phyloP scores from a whole-genome alignment of 495 filamentous ascomycete species.

The Xylaria cubensis region DNA sequence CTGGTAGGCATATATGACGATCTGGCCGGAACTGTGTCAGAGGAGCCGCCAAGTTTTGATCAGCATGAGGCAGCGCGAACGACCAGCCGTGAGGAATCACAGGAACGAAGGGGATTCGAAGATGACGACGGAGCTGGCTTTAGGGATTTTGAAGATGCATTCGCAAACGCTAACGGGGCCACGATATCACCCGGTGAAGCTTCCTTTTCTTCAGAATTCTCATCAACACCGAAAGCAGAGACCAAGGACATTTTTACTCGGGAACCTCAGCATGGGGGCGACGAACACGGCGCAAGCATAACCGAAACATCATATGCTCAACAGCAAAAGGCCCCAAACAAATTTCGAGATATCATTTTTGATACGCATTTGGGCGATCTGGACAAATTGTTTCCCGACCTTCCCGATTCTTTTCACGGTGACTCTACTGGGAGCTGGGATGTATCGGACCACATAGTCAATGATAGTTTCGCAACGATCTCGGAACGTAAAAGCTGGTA shows the following conservation, averaged over 20 bases:
- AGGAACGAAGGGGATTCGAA: conserved; percentile 14
- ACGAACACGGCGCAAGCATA: neutral
- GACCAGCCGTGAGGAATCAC: conserved; percentile 21
- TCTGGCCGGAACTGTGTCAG: conserved; percentile 45
- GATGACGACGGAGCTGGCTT: conserved; percentile 49
- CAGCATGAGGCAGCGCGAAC: conserved; percentile 30
- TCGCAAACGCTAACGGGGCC: neutral
- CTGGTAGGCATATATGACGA: conserved; percentile 57
- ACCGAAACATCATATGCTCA: conserved; percentile 10
- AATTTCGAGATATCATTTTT: conserved; percentile 44
- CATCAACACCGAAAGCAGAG: conserved; percentile 31
- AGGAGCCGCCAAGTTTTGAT: conserved; percentile 37
- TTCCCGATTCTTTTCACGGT: conserved; percentile 13
- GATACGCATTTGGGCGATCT: conserved; percentile 50
- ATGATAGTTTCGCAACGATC: conserved; percentile 56
- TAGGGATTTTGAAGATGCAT: conserved; percentile 60
- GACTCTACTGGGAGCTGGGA: conserved; percentile 25
- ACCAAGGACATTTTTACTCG: conserved; percentile 1
- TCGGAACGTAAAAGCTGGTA: conserved; percentile 70
- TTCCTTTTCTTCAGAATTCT: conserved; percentile 13
- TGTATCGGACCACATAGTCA: conserved; percentile 47
- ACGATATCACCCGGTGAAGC: neutral
- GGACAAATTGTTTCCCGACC: conserved; percentile 51
- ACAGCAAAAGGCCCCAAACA: conserved; percentile 33
- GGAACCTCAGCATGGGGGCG: neutral